Conservation (phyloP, 2,329 filamentous ascomycete species). For the Diplodia scrobiculata region DNA sequence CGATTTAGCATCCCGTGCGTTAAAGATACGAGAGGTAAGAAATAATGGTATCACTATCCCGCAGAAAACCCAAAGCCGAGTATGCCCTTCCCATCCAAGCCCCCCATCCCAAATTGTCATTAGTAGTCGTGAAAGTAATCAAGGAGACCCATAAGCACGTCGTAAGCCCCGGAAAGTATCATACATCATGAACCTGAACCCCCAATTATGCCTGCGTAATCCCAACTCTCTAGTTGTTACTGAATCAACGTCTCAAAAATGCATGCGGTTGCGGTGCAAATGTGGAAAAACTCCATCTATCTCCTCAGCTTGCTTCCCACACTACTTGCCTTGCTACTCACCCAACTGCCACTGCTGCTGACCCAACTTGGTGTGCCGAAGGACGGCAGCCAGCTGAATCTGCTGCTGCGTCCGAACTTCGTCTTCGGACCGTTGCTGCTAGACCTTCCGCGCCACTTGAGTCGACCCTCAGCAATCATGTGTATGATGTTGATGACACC, state of each 20-base stretch:
- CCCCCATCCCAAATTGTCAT: background rate
- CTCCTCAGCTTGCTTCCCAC: constrained; percentile 14
- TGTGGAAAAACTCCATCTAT: background rate
- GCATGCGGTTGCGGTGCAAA: background rate
- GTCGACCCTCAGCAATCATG: constrained; percentile 80
- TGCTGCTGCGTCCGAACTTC: constrained; percentile 11
- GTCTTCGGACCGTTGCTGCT: background rate
- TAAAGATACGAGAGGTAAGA: background rate
- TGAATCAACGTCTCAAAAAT: background rate
- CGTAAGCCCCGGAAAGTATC: constrained; percentile 5
- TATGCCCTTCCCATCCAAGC: background rate
- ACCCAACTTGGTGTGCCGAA: constrained; percentile 13
- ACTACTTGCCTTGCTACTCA: constrained; percentile 24
- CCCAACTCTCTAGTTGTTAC: background rate
- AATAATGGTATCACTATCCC: background rate
- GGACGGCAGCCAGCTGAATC: constrained; percentile 12
- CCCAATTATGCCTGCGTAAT: background rate
- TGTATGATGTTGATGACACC: constrained; percentile 82
- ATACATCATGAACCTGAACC: constrained; percentile 12
- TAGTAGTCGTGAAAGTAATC: background rate
- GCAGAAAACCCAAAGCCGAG: background rate
- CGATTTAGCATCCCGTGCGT: background rate
- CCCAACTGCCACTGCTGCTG: constrained; percentile 21
- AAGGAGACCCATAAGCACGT: constrained; percentile 5
- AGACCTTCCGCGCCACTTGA: constrained; percentile 55